A percentile compares a stretch with the other conserved stretches of the same genome.
Conservation (phyloP, 352 stramenopile species). For the Plasmopara viticola region DNA sequence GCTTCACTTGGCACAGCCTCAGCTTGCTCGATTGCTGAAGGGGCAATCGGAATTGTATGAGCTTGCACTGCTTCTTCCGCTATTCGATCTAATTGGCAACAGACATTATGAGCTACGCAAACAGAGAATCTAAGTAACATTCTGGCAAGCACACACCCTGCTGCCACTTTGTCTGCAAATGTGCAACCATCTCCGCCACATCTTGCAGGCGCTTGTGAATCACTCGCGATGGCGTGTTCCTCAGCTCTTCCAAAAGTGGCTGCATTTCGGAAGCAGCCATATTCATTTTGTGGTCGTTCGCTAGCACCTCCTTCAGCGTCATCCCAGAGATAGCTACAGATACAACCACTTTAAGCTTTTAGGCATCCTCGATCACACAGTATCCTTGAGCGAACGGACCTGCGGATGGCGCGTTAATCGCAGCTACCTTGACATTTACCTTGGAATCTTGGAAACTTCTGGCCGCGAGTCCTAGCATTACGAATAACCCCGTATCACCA, state of each 20-base stretch:
- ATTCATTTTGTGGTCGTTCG: conserved; percentile 53
- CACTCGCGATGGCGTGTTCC: conserved; percentile 46
- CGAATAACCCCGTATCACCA: conserved; percentile 1
- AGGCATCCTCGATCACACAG: neutral
- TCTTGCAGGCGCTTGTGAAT: conserved; percentile 74
- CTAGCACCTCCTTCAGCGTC: conserved; percentile 35
- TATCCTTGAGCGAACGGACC: neutral
- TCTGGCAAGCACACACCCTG: conserved; percentile 28
- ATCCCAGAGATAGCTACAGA: conserved; percentile 10
- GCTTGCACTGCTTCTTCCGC: conserved; percentile 25
- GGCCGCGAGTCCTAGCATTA: conserved; percentile 12
- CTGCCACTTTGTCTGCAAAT: conserved; percentile 64
- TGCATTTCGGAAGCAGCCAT: conserved; percentile 56
- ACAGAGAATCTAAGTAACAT: conserved; percentile 1
- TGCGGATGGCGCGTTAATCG: conserved; percentile 6
- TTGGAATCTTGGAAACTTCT: conserved; percentile 15
- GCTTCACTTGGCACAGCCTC: conserved; percentile 9
- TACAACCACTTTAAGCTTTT: neutral
- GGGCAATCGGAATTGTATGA: conserved; percentile 15
- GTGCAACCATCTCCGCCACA: conserved; percentile 67
- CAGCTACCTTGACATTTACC: conserved; percentile 9
- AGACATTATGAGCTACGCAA: neutral
- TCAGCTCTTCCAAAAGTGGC: conserved; percentile 53
- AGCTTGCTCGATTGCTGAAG: conserved; percentile 21
- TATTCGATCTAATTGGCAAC: conserved; percentile 21